Evolutionary conservation across 164 flowering plant species (phyloP).

Genomic region (Tetrastigma voinierianum): DNA sequence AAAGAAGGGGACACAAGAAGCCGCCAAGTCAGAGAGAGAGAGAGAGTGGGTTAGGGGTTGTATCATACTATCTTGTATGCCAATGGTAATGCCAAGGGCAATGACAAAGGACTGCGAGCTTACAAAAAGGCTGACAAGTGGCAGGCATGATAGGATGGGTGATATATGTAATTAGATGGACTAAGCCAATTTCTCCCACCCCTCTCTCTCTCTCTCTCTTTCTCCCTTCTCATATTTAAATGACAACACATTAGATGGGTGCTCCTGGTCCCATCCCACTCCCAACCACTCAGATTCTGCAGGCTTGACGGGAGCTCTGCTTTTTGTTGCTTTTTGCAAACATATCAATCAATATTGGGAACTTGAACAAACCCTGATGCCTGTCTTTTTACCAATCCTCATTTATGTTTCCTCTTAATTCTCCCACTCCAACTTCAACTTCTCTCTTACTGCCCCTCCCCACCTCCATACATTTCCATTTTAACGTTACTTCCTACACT

Average conservation of each 20-base stretch:
- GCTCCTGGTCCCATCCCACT: conserved; percentile 5
- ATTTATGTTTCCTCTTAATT: too few species aligned
- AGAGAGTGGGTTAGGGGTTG: neutral
- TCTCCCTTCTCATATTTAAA: neutral
- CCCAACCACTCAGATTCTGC: conserved; percentile 2
- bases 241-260: neutral
- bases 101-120: neutral
- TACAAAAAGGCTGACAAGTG: neutral
- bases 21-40: too few species aligned
- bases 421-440: too few species aligned
- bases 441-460: too few species aligned
- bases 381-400: too few species aligned
- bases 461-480: too few species aligned
- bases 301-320: neutral
- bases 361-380: neutral
- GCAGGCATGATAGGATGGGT: neutral
- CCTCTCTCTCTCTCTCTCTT: neutral
- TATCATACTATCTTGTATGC: too few species aligned
- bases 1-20: too few species aligned
- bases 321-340: neutral
- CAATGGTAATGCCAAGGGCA: neutral
- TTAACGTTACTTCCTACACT: too few species aligned
- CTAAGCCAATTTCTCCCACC: neutral
- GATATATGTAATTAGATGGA: neutral
- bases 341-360: conserved; percentile 6